These are phyloP conservation scores for Candida sanyiensis DNA, from an alignment of 805 yeast genomes.

Conservation along the genomic window DNA sequence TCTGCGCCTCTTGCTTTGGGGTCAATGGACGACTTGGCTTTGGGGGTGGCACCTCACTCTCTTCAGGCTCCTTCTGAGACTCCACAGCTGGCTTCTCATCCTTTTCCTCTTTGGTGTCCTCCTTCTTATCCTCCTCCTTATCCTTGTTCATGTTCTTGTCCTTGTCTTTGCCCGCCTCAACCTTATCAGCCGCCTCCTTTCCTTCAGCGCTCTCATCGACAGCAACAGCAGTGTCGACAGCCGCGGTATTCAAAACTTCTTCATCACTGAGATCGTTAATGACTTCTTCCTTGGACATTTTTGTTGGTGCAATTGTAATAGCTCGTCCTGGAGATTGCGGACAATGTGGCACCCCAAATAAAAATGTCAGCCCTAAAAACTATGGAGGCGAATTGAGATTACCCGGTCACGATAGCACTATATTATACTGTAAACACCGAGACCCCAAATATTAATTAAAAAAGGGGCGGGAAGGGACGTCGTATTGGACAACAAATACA, in stretches of 20 bases:
- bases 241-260: background rate
- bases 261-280: slow-evolving; percentile 8
- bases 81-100: slow-evolving; percentile 9
- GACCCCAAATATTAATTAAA: too few species aligned
- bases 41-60: slow-evolving; percentile 34
- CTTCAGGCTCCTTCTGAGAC: slow-evolving; percentile 2
- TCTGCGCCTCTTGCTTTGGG: slow-evolving; percentile 47
- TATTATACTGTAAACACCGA: too few species aligned
- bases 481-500: too few species aligned
- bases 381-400: too few species aligned
- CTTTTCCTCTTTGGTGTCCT: slow-evolving; percentile 8
- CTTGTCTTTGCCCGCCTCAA: background rate
- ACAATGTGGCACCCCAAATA: too few species aligned
- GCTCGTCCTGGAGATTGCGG: too few species aligned
- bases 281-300: slow-evolving; percentile 8
- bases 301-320: too few species aligned
- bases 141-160: slow-evolving; percentile 3
- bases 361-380: too few species aligned
- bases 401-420: too few species aligned
- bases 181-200: slow-evolving; percentile 7
- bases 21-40: slow-evolving; percentile 58
- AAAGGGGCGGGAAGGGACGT: too few species aligned
- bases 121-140: slow-evolving; percentile 12
- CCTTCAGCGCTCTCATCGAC: slow-evolving; percentile 6
- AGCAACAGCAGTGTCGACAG: slow-evolving; percentile 13